A percentile compares a stretch with the other conserved stretches of the same genome.
Evolutionary conservation across 352 stramenopile genomes (phyloP).

Genomic region (Globisporangium okanoganense): DNA sequence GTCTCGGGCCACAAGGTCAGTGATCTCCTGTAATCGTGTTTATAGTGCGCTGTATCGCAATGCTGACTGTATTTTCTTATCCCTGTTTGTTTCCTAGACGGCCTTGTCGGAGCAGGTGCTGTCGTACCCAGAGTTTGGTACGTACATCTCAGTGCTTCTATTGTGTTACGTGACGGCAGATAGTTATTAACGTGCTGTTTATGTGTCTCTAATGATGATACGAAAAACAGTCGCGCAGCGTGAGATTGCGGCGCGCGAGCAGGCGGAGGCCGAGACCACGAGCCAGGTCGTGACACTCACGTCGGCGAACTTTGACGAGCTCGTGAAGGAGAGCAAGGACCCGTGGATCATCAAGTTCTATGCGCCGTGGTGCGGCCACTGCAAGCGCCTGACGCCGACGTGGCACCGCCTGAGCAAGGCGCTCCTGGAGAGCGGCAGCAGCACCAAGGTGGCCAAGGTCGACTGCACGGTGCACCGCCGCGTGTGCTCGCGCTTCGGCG

Average conservation of each 20-base stretch:
- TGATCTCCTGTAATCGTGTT: not conserved
- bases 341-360: slow-evolving; percentile 85
- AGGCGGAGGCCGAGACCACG: slow-evolving; percentile 46
- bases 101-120: slow-evolving; percentile 54
- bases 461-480: slow-evolving; percentile 78
- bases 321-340: slow-evolving; percentile 55
- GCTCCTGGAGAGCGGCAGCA: slow-evolving; percentile 58
- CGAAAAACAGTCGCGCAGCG: slow-evolving; percentile 32
- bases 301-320: slow-evolving; percentile 46
- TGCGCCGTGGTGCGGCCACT: slow-evolving; percentile 74
- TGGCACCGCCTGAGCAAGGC: slow-evolving; percentile 78
- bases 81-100: slow-evolving; percentile 15
- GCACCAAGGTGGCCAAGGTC: slow-evolving; percentile 51
- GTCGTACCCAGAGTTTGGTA: slow-evolving; percentile 53
- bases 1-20: slow-evolving; percentile 64
- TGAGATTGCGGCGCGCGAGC: slow-evolving; percentile 35
- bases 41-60: not conserved
- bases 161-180: not conserved
- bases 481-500: slow-evolving; percentile 79
- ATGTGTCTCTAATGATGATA: no score
- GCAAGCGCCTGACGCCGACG: slow-evolving; percentile 64
- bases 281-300: slow-evolving; percentile 51
- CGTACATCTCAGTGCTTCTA: slow-evolving; percentile 2
- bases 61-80: not conserved
- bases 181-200: no score